Evolutionary conservation across 768 basidiomycete species (phyloP).

Genomic region (Pleurotus sapidus): DNA sequence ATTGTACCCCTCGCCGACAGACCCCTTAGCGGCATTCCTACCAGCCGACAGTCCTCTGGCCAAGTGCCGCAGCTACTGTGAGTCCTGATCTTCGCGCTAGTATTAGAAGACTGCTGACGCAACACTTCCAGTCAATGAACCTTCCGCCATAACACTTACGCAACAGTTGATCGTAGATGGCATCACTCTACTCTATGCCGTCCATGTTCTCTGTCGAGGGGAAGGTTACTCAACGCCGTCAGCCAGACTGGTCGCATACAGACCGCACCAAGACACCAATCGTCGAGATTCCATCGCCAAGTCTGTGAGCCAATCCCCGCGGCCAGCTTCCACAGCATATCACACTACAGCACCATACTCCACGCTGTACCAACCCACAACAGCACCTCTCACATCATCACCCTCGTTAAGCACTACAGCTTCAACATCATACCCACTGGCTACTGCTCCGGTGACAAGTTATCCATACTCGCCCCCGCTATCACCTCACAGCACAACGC

Average conservation of each 20-base stretch:
- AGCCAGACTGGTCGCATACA: constrained; percentile 56
- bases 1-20: constrained; percentile 37
- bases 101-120: neutral
- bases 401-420: neutral
- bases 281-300: neutral
- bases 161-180: constrained; percentile 72
- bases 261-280: constrained; percentile 24
- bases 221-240: constrained; percentile 49
- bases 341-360: constrained; percentile 4
- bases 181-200: constrained; percentile 57
- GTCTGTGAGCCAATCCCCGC: neutral
- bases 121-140: constrained; percentile 22
- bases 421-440: neutral
- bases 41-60: constrained; percentile 63
- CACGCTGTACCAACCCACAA: constrained; percentile 7
- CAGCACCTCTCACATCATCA: neutral
- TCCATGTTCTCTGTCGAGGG: constrained; percentile 67
- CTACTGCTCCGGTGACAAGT: neutral
- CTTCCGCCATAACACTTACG: constrained; percentile 52
- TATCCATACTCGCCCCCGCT: constrained; percentile 2
- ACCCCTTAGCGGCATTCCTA: constrained; percentile 48
- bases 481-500: neutral
- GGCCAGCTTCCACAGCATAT: neutral
- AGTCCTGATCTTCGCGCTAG: neutral
- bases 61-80: constrained; percentile 51